phyloP scores from a whole-genome alignment of 2,329 filamentous ascomycete species.

The Chrysosporium keratinophilum region DNA sequence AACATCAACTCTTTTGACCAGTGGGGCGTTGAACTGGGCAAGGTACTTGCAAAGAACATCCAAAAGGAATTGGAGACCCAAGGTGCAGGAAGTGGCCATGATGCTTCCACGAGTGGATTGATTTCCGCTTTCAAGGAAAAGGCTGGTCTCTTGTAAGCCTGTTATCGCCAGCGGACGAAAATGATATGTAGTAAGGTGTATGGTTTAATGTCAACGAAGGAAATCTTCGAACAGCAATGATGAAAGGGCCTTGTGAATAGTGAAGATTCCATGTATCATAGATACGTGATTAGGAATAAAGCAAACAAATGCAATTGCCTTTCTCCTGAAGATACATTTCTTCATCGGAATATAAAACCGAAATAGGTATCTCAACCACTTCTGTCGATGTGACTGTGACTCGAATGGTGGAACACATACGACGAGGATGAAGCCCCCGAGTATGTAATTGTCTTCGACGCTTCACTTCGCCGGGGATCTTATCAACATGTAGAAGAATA shows the following conservation, averaged over 20 bases:
- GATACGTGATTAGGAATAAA: neutral
- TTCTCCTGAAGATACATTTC: no score
- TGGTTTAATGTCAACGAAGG: neutral
- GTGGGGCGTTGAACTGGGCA: constrained; percentile 98
- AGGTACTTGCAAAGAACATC: constrained; percentile 89
- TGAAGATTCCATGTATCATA: neutral
- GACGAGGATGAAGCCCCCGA: no score
- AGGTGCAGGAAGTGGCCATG: constrained; percentile 64
- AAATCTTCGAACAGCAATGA: neutral
- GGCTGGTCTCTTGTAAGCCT: constrained; percentile 28
- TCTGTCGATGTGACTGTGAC: no score
- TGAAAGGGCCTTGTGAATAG: neutral
- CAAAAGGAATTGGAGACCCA: constrained; percentile 69
- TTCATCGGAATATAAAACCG: neutral
- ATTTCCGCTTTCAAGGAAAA: constrained; percentile 88
- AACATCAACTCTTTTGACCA: constrained; percentile 99
- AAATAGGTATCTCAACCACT: no score
- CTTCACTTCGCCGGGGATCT: no score
- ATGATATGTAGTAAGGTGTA: neutral
- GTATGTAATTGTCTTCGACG: no score
- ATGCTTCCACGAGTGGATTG: constrained; percentile 76
- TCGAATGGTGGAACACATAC: no score
- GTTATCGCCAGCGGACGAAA: neutral
- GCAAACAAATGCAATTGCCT: neutral
- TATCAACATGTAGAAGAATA: no score